Evolutionary conservation across 2,329 filamentous ascomycete species (phyloP).

Genomic region (Keithomyces neogunnii): DNA sequence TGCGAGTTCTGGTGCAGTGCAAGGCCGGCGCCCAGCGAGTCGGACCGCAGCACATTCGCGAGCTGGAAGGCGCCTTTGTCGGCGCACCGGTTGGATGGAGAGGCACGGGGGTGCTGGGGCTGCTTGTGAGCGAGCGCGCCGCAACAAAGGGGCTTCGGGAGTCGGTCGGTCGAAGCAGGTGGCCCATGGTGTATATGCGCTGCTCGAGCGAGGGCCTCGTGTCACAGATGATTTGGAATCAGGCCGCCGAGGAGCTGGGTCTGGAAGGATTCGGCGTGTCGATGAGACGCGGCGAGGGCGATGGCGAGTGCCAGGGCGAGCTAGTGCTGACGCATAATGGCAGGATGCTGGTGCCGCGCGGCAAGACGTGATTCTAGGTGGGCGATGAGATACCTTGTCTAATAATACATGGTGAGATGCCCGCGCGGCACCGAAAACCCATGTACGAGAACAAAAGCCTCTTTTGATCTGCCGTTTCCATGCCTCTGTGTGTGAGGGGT

Average conservation of each 20-base stretch:
- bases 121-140: conserved; percentile 60
- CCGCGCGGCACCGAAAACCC: too few relatives aligned
- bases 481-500: too few relatives aligned
- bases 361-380: background rate
- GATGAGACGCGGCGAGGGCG: conserved; percentile 29
- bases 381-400: background rate
- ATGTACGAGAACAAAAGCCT: too few relatives aligned
- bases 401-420: too few relatives aligned
- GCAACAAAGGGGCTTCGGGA: conserved; percentile 75
- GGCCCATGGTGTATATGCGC: conserved; percentile 65
- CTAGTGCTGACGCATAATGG: conserved; percentile 46
- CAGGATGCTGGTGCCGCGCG: conserved; percentile 18
- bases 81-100: conserved; percentile 68
- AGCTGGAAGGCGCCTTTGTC: conserved; percentile 70
- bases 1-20: conserved; percentile 56
- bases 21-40: conserved; percentile 49
- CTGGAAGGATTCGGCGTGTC: conserved; percentile 51
- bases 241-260: conserved; percentile 50
- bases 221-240: conserved; percentile 67
- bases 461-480: too few relatives aligned
- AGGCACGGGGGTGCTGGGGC: conserved; percentile 53
- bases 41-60: conserved; percentile 56
- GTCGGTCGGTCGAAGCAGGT: conserved; percentile 55
- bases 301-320: conserved; percentile 20
- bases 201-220: conserved; percentile 50